Evolutionary conservation across 129 eudicot genomes (phyloP), one percentile per base, ranked within the genome.

Genomic region (Erigeron canadensis): DNA sequence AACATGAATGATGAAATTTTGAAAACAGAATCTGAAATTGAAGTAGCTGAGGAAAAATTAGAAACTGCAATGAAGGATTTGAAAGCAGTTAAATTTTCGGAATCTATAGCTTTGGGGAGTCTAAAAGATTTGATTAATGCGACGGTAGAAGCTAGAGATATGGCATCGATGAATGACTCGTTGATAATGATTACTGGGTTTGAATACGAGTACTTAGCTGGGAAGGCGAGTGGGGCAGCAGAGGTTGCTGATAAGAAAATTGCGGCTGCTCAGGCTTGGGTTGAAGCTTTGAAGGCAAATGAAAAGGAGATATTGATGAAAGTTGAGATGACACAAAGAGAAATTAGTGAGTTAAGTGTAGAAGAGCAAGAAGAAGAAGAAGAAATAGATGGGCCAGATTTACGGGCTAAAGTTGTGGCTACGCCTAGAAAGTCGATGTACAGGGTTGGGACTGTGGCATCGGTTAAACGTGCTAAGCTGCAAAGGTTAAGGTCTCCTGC

Each of bases 211-310:
- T 93, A 93, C 75, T 79, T 89, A 63, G 83, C 28, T 5, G 83
- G 85, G 19, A 78, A 74, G 38, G 95, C 96, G 10, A 74, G 46
- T 37, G 77, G 71, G 40, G 98, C 92, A 42, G 74, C 70, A n/a
- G 89, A 85, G 38, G 72, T 89, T 39, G 95, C 98, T 40, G 90
- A 89, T 58, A 89, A 83, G 71, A 93, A 93, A 47, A 88, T 89
- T 12, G 92, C 63, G 39, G 98, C 98, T n/a, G 91, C 96, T 37
- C 70, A 85, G 64, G 91, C 91, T 3, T 93, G 98, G 96, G 72
- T 77, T 13, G 88, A 85, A 63, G 98, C 88, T 62, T 53, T 93
- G n/a, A 85, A 75, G 81, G 88, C 96, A 65, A 83, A 84, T 48
- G 91, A 85, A 76, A 80, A 67, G 70, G 95, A 93, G 71, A 78